These are phyloP conservation scores for Dactylellina leptospora DNA, from an alignment of 2,329 filamentous ascomycete genomes.

Conservation along the genomic window DNA sequence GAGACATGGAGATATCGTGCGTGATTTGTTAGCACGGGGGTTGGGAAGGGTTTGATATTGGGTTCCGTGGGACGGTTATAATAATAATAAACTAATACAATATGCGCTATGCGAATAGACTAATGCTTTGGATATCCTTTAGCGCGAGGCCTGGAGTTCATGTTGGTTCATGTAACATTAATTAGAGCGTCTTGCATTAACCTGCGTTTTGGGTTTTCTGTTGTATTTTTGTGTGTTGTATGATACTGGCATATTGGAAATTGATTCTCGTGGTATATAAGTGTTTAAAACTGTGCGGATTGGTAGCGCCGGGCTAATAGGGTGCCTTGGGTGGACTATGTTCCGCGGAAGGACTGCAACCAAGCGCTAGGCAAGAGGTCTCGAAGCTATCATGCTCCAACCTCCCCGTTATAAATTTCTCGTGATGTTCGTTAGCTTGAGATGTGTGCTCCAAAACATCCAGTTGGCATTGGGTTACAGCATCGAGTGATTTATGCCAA, in stretches of 20 bases:
- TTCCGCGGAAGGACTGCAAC: constrained; percentile 7
- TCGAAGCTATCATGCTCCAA: background rate
- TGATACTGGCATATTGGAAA: too few relatives aligned
- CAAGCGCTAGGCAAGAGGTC: background rate
- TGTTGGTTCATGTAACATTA: background rate
- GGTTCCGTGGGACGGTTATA: background rate
- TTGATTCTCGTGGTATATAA: too few relatives aligned
- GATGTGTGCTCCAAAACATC: too few relatives aligned
- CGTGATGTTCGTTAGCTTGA: too few relatives aligned
- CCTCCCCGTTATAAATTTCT: background rate
- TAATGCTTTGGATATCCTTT: background rate
- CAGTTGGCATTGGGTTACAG: too few relatives aligned
- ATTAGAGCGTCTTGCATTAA: background rate
- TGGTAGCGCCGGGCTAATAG: background rate
- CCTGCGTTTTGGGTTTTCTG: background rate
- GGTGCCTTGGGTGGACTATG: background rate
- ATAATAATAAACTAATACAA: background rate
- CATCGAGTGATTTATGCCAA: background rate
- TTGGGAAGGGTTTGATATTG: background rate
- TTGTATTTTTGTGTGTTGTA: background rate
- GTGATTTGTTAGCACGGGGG: constrained; percentile 22
- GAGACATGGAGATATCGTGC: constrained; percentile 41
- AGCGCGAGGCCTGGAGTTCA: background rate
- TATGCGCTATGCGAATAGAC: background rate
- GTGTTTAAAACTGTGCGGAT: too few relatives aligned